Percentiles rank a stretch among this genome's conserved stretches.
These are phyloP conservation scores for Pinus tabuliformis DNA, from an alignment of 75 land plant genomes.

Conservation along the genomic window DNA sequence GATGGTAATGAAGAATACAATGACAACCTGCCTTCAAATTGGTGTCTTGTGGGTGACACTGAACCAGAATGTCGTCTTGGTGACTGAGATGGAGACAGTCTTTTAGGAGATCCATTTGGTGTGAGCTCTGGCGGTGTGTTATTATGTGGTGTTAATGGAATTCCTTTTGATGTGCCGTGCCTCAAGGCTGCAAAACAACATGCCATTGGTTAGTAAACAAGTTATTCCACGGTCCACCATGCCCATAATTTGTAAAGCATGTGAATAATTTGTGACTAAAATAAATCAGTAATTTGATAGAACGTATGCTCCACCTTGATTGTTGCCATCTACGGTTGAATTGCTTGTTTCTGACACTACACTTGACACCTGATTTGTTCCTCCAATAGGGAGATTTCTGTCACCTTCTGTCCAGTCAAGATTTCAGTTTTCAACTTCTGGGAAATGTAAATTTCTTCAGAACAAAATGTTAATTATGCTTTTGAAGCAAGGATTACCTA, in stretches of 20 bases:
- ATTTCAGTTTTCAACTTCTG: neutral
- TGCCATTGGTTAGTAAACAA: neutral
- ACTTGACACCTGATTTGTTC: constrained; percentile 16
- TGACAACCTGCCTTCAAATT: constrained; percentile 52
- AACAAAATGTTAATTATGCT: neutral
- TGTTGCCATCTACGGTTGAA: constrained; percentile 27
- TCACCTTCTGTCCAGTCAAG: constrained; percentile 23
- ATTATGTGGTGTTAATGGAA: constrained; percentile 29
- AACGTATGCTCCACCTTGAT: constrained; percentile 30
- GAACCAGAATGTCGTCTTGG: constrained; percentile 48
- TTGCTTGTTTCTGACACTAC: constrained; percentile 28
- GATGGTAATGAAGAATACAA: constrained; percentile 47
- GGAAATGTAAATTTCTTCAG: neutral
- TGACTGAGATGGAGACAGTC: constrained; percentile 41
- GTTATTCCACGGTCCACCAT: neutral
- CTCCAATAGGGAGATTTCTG: constrained; percentile 11
- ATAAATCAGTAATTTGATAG: constrained; percentile 1
- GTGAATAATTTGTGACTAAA: neutral
- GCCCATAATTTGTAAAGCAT: neutral
- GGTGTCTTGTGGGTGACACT: constrained; percentile 45
- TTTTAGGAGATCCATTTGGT: constrained; percentile 63
- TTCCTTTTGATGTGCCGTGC: constrained; percentile 20
- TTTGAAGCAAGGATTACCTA: neutral
- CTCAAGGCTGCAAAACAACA: constrained; percentile 28
- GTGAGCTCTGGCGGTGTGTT: constrained; percentile 63